Conservation (phyloP, 1,284 basidiomycete species). For the Papiliotrema fonsecae region DNA sequence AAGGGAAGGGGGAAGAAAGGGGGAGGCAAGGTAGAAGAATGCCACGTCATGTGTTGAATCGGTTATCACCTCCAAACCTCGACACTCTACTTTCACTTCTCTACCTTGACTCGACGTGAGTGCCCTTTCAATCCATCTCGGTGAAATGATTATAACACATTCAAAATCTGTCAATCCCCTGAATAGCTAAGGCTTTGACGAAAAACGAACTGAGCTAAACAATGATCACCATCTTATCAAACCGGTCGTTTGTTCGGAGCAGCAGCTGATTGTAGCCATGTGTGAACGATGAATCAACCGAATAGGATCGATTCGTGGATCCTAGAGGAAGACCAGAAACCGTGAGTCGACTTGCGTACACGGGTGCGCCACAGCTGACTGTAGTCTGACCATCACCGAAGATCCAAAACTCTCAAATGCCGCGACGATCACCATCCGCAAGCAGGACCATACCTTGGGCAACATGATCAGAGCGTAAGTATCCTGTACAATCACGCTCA, state of each 20-base stretch:
- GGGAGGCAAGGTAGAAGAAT: not conserved
- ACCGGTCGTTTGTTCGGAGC: slow-evolving; percentile 9
- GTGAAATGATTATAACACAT: slow-evolving; percentile 47
- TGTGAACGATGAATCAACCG: slow-evolving; percentile 74
- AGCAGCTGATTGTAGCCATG: not conserved
- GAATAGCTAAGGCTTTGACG: slow-evolving; percentile 34
- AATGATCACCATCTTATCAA: slow-evolving; percentile 20
- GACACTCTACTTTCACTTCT: too few species aligned
- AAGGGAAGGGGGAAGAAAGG: not conserved
- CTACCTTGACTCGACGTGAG: too few species aligned
- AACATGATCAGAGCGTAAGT: slow-evolving; percentile 92
- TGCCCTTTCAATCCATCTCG: too few species aligned
- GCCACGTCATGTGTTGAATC: not conserved
- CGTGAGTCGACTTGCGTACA: slow-evolving; percentile 62
- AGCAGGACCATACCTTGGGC: slow-evolving; percentile 95
- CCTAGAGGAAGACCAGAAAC: slow-evolving; percentile 85
- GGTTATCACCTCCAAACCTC: too few species aligned
- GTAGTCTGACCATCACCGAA: slow-evolving; percentile 70
- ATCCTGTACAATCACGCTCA: not conserved
- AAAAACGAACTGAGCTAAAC: slow-evolving; percentile 16
- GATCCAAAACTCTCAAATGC: slow-evolving; percentile 98
- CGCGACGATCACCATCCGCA: slow-evolving; percentile 85
- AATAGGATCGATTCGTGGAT: slow-evolving; percentile 75
- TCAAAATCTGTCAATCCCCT: slow-evolving; percentile 57
- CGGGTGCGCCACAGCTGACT: too few species aligned